Base-by-base conservation (phyloP, 306 rosid species). In the Cercis canadensis region DNA sequence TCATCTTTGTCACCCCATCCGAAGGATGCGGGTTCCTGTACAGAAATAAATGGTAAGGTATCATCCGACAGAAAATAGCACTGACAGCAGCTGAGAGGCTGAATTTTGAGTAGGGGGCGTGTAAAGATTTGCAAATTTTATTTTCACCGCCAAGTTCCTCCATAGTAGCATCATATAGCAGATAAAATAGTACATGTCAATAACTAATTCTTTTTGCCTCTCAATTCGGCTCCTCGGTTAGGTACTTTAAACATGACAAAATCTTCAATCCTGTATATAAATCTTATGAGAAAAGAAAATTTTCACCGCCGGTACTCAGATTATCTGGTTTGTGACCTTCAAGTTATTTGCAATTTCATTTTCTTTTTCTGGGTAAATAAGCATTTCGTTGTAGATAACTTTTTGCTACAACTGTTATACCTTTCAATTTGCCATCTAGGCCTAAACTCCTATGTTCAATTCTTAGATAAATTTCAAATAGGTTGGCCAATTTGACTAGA, bases 11-110 rank as follows among this genome's bases (percentile, higher is more conserved):
- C n/a, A 62, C 67, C 76, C 62, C 81, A 66, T 85, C 87, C 88
- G 66, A 88, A 88, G 90, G 93, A 72, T 77, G 84, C 61, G 78
- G 75, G 59, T 82, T 82, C 74, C 70, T 80, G 79, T 85, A 88
- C 85, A 83, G 74, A 74, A 88, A 87, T 75, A 83, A 83, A 75
- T 60, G 84, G 77, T 54, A 74, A 81, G 82, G 65, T 58, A 72
- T 73, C 57, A n/a, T n/a, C n/a, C 19, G 12, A 53, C 77, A 70
- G 61, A 31, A 49, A 31, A 64, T 44, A 73, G 55, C 58, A 66
- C 40, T 29, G 76, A 71, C 72, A 69, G 59, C 52, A 63, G 62
- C 77, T 43, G 55, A 76, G 61, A n/a, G 51, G 69, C 78, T 49
- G 65, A 69, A n/a, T 75, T 73, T 84, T 72, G 79, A 54, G 74